These are phyloP conservation scores for Pilobolus umbonatus DNA, from an alignment of 192 early-diverging fungal genomes.

Conservation along the genomic window DNA sequence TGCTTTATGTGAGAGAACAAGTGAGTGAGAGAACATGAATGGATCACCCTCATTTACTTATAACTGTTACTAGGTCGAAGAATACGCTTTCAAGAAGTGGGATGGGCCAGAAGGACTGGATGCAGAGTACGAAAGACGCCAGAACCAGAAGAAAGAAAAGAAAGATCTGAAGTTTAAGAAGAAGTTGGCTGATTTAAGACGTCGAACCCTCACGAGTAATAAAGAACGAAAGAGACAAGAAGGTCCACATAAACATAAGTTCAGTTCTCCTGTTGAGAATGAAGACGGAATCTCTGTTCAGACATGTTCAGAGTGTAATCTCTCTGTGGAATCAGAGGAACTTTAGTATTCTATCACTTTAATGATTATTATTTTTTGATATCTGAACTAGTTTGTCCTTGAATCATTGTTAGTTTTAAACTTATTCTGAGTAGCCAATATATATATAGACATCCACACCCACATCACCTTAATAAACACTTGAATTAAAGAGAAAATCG, in stretches of 20 bases:
- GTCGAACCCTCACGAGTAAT: slow-evolving; percentile 70
- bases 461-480: no score
- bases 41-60: neutral
- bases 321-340: slow-evolving; percentile 63
- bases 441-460: no score
- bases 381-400: no score
- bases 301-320: slow-evolving; percentile 59
- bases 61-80: slow-evolving; percentile 60
- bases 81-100: slow-evolving; percentile 95
- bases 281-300: slow-evolving; percentile 50
- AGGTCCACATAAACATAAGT: slow-evolving; percentile 69
- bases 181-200: slow-evolving; percentile 72
- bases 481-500: no score
- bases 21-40: slow-evolving; percentile 26
- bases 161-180: slow-evolving; percentile 84
- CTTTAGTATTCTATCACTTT: no score
- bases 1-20: slow-evolving; percentile 81
- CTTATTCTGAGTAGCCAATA: no score
- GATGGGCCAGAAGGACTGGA: slow-evolving; percentile 81
- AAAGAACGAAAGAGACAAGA: slow-evolving; percentile 62
- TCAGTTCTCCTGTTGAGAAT: slow-evolving; percentile 47
- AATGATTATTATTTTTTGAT: no score
- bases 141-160: slow-evolving; percentile 67
- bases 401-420: no score
- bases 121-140: slow-evolving; percentile 77